Evolutionary conservation across 176 grass and related monocot genomes (phyloP).

Genomic region (Ananas comosus): DNA sequence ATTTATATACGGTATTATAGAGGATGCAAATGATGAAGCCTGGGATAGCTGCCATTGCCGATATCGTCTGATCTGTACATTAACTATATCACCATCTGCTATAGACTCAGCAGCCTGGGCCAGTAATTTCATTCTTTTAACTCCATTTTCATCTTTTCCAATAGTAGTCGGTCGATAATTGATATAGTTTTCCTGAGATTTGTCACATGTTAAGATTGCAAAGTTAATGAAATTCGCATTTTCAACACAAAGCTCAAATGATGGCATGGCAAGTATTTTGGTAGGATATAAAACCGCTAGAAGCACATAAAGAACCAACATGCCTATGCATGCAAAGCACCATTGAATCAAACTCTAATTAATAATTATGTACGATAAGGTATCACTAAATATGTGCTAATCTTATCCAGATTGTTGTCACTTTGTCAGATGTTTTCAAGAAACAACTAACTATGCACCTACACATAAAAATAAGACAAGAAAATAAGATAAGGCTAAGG

Average conservation of each 20-base stretch:
- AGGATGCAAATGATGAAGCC: constrained; percentile 88
- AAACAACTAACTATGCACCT: too few relatives aligned
- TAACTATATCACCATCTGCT: constrained; percentile 81
- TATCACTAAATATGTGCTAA: too few relatives aligned
- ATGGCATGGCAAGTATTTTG: too few relatives aligned
- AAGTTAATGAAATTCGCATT: neutral
- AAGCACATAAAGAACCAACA: too few relatives aligned
- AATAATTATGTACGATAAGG: too few relatives aligned
- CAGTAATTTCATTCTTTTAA: constrained; percentile 88
- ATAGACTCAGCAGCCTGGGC: constrained; percentile 78
- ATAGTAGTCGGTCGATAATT: constrained; percentile 76
- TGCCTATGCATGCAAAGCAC: too few relatives aligned
- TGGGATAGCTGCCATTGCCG: constrained; percentile 93
- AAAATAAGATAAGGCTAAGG: too few relatives aligned
- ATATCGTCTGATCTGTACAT: constrained; percentile 99
- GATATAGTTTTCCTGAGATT: constrained; percentile 87
- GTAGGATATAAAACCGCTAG: too few relatives aligned
- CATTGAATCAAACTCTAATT: too few relatives aligned
- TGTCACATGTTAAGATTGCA: constrained; percentile 7
- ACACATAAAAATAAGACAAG: too few relatives aligned
- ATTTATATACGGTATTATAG: constrained; percentile 79
- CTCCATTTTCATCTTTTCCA: constrained; percentile 86
- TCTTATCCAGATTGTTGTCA: too few relatives aligned
- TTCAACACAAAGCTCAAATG: neutral
- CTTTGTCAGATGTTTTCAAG: too few relatives aligned